Percentiles rank a stretch among this genome's conserved stretches.
These are phyloP conservation scores for Aspergillus nomiae DNA, from an alignment of 2,329 filamentous ascomycete species.

Conservation along the genomic window DNA sequence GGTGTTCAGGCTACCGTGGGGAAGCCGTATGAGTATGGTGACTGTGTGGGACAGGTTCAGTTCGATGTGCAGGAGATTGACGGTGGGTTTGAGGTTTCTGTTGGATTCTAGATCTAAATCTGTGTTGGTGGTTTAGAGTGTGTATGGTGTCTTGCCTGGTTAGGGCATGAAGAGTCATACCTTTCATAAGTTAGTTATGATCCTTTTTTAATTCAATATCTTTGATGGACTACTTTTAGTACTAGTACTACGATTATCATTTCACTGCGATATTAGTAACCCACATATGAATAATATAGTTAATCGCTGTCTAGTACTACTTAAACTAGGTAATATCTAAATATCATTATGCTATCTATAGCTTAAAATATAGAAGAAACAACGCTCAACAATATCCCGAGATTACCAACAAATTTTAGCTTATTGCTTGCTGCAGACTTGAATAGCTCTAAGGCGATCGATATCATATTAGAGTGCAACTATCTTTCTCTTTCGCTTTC, in stretches of 20 bases:
- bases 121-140: too few species aligned
- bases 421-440: too few species aligned
- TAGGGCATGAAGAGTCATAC: neutral
- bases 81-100: conserved; percentile 17
- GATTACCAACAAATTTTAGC: too few species aligned
- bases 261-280: neutral
- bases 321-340: too few species aligned
- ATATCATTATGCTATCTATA: too few species aligned
- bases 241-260: neutral
- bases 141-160: too few species aligned
- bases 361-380: too few species aligned
- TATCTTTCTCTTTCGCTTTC: too few species aligned
- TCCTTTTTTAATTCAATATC: fast-evolving
- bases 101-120: conserved; percentile 22
- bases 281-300: neutral
- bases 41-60: conserved; percentile 27
- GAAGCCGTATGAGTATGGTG: conserved; percentile 31
- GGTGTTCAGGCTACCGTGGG: conserved; percentile 11
- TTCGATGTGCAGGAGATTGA: conserved; percentile 18
- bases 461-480: too few species aligned
- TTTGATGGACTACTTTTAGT: neutral
- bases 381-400: too few species aligned
- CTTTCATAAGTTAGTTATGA: neutral
- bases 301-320: too few species aligned
- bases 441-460: too few species aligned